Conservation (phyloP, 768 basidiomycete genomes). For the Amanita pallidorosea region DNA sequence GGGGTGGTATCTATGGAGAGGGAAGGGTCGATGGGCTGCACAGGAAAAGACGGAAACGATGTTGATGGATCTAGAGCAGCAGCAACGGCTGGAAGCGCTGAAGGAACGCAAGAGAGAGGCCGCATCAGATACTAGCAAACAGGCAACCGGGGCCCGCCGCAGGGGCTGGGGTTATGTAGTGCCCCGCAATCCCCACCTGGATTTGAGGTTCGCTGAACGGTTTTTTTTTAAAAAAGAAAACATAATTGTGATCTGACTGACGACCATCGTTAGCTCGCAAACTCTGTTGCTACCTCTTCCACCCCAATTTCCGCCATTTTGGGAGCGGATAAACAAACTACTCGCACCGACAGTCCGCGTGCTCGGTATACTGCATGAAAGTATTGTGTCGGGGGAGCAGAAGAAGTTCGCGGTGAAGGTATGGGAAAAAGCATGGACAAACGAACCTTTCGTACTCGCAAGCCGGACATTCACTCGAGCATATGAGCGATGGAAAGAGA, state of each 20-base stretch:
- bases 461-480: conserved; percentile 26
- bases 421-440: conserved; percentile 54
- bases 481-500: conserved; percentile 38
- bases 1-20: conserved; percentile 69
- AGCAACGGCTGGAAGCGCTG: conserved; percentile 28
- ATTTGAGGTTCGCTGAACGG: conserved; percentile 20
- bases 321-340: conserved; percentile 40
- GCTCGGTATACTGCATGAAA: conserved; percentile 40
- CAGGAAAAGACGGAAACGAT: conserved; percentile 50
- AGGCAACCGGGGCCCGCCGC: conserved; percentile 5
- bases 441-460: conserved; percentile 46
- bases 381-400: conserved; percentile 47
- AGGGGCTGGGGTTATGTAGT: conserved; percentile 28
- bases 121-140: conserved; percentile 36
- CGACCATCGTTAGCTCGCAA: conserved; percentile 23
- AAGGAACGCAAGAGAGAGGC: conserved; percentile 35
- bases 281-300: conserved; percentile 52
- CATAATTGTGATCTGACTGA: conserved; percentile 1
- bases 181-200: conserved; percentile 28
- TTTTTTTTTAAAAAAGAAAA: conserved; percentile 9
- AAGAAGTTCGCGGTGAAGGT: conserved; percentile 43
- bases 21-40: conserved; percentile 37
- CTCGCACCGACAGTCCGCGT: conserved; percentile 46
- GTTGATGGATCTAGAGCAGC: conserved; percentile 43
- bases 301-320: conserved; percentile 41